These are phyloP conservation scores for Pythium vanterpoolii DNA, from an alignment of 352 stramenopile genomes.

Conservation along the genomic window DNA sequence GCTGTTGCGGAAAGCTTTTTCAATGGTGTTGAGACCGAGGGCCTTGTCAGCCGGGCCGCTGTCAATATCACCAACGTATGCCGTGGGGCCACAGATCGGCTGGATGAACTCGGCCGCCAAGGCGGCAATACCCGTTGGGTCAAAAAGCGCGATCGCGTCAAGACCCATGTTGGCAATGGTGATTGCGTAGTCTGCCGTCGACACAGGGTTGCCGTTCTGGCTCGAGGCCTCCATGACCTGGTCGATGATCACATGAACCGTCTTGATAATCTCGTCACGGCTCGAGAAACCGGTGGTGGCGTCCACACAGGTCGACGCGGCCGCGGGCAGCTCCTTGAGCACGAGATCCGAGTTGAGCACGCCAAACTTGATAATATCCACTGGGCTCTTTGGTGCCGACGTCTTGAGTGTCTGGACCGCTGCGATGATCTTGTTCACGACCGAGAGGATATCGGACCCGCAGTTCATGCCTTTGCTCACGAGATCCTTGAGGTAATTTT, in stretches of 20 bases:
- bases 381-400: not conserved
- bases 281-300: constrained; percentile 10
- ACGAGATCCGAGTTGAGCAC: constrained; percentile 43
- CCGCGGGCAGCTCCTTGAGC: constrained; percentile 39
- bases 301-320: constrained; percentile 42
- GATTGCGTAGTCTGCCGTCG: constrained; percentile 36
- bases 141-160: constrained; percentile 42
- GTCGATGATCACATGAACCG: constrained; percentile 43
- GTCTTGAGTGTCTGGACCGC: constrained; percentile 16
- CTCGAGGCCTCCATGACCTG: constrained; percentile 40
- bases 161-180: constrained; percentile 40
- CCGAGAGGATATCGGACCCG: constrained; percentile 25
- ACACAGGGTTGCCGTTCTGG: constrained; percentile 36
- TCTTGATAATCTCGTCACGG: constrained; percentile 41
- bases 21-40: constrained; percentile 36
- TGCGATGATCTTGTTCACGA: constrained; percentile 26
- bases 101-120: constrained; percentile 47
- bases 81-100: constrained; percentile 48
- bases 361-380: constrained; percentile 29
- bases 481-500: constrained; percentile 10
- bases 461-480: constrained; percentile 18
- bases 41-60: constrained; percentile 38
- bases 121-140: constrained; percentile 36
- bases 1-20: constrained; percentile 41
- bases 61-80: constrained; percentile 47